These are phyloP conservation scores for Penicillium expansum DNA, from an alignment of 2,329 filamentous ascomycete species.

Conservation along the genomic window DNA sequence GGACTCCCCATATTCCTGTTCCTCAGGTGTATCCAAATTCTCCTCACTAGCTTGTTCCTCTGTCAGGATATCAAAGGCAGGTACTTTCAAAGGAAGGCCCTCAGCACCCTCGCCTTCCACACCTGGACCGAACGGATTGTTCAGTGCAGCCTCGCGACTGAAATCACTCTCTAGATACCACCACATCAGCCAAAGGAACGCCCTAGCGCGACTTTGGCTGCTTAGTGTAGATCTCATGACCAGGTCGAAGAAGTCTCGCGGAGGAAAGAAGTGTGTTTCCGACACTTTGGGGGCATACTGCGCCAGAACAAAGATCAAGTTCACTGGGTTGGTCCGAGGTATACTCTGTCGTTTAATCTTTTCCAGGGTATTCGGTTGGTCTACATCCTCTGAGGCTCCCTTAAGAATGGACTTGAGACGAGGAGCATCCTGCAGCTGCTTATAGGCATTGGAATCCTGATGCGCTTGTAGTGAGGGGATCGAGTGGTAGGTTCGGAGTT, in stretches of 20 bases:
- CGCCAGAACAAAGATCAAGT: slow-evolving; percentile 92
- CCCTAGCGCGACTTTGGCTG: slow-evolving; percentile 76
- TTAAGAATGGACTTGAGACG: slow-evolving; percentile 96
- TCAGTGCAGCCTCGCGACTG: slow-evolving; percentile 77
- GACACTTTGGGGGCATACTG: slow-evolving; percentile 88
- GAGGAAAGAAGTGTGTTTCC: slow-evolving; percentile 82
- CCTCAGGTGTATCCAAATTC: slow-evolving; percentile 50
- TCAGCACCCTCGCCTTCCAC: slow-evolving; percentile 43
- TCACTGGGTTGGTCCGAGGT: slow-evolving; percentile 93
- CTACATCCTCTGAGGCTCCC: slow-evolving; percentile 85
- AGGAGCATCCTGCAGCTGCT: slow-evolving; percentile 94
- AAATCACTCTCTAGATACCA: slow-evolving; percentile 98
- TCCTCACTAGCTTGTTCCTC: slow-evolving; percentile 51
- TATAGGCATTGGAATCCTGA: slow-evolving; percentile 93
- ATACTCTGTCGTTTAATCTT: slow-evolving; percentile 68
- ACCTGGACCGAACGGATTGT: slow-evolving; percentile 79
- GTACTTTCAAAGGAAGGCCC: slow-evolving; percentile 48
- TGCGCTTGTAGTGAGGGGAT: slow-evolving; percentile 94
- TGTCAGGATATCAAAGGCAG: slow-evolving; percentile 47
- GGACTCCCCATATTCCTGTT: slow-evolving; percentile 49
- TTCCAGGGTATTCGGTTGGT: slow-evolving; percentile 79
- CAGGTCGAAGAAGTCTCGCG: slow-evolving; percentile 90
- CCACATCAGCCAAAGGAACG: slow-evolving; percentile 98
- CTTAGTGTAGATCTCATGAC: slow-evolving; percentile 86
- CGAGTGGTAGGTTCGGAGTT: slow-evolving; percentile 94